Conservation (phyloP, 2,329 filamentous ascomycete species). For the Beauveria caledonica region DNA sequence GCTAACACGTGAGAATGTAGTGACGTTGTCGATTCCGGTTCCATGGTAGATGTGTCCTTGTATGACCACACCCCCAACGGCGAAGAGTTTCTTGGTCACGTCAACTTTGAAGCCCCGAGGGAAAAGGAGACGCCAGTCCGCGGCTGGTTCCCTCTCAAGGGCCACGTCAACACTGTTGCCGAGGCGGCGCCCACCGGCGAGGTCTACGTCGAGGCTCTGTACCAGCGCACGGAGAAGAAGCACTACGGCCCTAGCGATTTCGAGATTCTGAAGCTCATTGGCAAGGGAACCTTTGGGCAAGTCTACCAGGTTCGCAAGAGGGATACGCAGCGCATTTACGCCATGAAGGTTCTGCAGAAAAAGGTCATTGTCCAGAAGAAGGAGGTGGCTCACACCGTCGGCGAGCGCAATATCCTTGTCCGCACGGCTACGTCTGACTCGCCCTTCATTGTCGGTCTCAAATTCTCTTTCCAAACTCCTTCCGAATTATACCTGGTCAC, state of each 20-base stretch:
- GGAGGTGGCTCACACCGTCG: conserved; percentile 93
- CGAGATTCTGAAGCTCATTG: conserved; percentile 89
- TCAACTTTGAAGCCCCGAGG: conserved; percentile 63
- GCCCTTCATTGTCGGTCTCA: conserved; percentile 93
- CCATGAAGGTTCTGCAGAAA: conserved; percentile 98
- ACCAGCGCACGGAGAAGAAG: conserved; percentile 80
- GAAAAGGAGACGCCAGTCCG: conserved; percentile 64
- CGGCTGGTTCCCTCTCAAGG: conserved; percentile 77
- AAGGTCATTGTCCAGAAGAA: conserved; percentile 99
- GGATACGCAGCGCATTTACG: conserved; percentile 91
- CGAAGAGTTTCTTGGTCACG: conserved; percentile 86
- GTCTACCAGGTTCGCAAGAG: conserved; percentile 98
- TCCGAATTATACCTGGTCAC: conserved; percentile 97
- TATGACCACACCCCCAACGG: conserved; percentile 75
- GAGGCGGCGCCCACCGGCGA: conserved; percentile 78
- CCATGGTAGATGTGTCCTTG: conserved; percentile 84
- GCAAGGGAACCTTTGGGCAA: conserved; percentile 96
- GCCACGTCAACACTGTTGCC: conserved; percentile 60
- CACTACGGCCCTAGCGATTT: conserved; percentile 94
- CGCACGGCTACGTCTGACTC: conserved; percentile 93
- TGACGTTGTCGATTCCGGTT: conserved; percentile 87
- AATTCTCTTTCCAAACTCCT: conserved; percentile 97
- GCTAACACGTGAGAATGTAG: conserved; percentile 35
- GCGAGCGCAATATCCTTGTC: conserved; percentile 93
- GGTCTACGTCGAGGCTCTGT: conserved; percentile 77